A percentile compares a stretch with the other conserved stretches of the same genome.
Evolutionary conservation across 768 basidiomycete genomes (phyloP).

Genomic region (Naganishia vishniacii): DNA sequence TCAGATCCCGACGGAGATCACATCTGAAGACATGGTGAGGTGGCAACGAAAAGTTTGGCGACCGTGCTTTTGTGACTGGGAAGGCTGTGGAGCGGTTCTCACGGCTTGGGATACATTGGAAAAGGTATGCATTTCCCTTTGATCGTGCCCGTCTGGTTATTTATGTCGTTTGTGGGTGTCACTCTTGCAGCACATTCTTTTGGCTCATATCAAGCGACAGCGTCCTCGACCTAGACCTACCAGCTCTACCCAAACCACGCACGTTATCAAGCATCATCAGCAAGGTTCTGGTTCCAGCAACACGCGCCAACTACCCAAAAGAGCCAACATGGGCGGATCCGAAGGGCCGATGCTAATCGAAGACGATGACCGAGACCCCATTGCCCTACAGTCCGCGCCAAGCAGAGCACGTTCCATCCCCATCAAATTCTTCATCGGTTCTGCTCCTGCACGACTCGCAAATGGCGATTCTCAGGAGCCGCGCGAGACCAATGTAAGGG

Average conservation of each 20-base stretch:
- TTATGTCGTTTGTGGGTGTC: neutral
- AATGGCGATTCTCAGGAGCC: neutral
- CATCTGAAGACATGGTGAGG: neutral
- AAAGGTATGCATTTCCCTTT: slow-evolving; percentile 9
- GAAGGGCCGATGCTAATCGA: neutral
- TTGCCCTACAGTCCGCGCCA: neutral
- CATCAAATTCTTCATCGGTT: neutral
- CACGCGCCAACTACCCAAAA: neutral
- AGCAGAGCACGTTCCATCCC: neutral
- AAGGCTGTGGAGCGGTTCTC: slow-evolving; percentile 6
- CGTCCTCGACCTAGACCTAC: slow-evolving; percentile 4
- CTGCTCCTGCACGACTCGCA: neutral
- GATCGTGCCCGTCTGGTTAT: too few species aligned
- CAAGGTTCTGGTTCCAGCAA: neutral
- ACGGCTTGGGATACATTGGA: neutral
- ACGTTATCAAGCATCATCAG: too few species aligned
- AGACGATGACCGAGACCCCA: slow-evolving; percentile 10
- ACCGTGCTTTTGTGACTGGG: slow-evolving; percentile 13
- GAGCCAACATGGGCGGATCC: too few species aligned
- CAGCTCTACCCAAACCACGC: neutral
- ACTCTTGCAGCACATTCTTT: neutral
- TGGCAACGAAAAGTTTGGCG: slow-evolving; percentile 15
- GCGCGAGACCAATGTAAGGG: neutral
- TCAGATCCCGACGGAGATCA: neutral
- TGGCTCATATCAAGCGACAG: neutral